Evolutionary conservation across 208 protist species (phyloP).

Genomic region (Trypanosomatidae sp.): DNA sequence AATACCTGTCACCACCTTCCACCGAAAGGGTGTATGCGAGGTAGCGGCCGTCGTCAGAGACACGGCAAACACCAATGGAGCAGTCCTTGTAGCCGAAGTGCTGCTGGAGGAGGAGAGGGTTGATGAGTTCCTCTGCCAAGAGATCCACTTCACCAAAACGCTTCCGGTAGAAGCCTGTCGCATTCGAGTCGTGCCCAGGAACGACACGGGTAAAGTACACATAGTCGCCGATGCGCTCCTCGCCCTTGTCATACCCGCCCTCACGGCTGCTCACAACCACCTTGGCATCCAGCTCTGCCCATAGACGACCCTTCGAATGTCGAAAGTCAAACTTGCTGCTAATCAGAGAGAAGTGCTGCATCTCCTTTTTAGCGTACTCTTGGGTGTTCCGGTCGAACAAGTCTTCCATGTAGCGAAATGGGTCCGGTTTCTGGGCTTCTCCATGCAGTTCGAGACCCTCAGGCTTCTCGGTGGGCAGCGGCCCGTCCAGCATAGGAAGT

Average conservation of each 20-base stretch:
- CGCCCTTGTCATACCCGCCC: slow-evolving; percentile 90
- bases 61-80: slow-evolving; percentile 84
- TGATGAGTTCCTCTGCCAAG: slow-evolving; percentile 91
- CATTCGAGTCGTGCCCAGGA: slow-evolving; percentile 63
- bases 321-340: slow-evolving; percentile 86
- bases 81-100: slow-evolving; percentile 91
- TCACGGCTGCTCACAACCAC: slow-evolving; percentile 84
- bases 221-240: slow-evolving; percentile 90
- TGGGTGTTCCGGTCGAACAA: slow-evolving; percentile 83
- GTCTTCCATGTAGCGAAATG: slow-evolving; percentile 91
- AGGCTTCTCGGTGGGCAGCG: slow-evolving; percentile 59
- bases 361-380: slow-evolving; percentile 66
- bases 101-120: slow-evolving; percentile 77
- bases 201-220: slow-evolving; percentile 90
- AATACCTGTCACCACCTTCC: slow-evolving; percentile 86
- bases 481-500: slow-evolving; percentile 76
- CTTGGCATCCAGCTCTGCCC: slow-evolving; percentile 86
- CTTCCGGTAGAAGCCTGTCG: slow-evolving; percentile 91
- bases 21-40: slow-evolving; percentile 91
- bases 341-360: slow-evolving; percentile 65
- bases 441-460: slow-evolving; percentile 59
- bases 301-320: slow-evolving; percentile 78
- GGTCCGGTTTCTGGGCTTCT: slow-evolving; percentile 49
- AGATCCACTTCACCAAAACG: slow-evolving; percentile 82
- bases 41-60: slow-evolving; percentile 87